Conservation (phyloP, 2,329 filamentous ascomycete genomes). For the Trichoderma sp. region DNA sequence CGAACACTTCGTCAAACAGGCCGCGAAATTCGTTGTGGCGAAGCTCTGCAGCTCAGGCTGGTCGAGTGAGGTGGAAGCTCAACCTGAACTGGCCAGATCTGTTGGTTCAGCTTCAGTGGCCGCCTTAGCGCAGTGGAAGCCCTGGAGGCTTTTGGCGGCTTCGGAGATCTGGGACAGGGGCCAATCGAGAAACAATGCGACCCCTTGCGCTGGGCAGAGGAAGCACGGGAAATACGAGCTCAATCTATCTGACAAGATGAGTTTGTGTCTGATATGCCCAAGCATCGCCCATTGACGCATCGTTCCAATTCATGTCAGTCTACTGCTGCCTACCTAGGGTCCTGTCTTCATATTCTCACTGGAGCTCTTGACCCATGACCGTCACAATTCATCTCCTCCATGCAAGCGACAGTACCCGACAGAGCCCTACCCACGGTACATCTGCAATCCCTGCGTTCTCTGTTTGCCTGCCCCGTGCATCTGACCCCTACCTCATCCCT, state of each 20-base stretch:
- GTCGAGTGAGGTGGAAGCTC: constrained; percentile 3
- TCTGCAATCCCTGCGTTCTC: neutral
- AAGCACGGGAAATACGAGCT: no score
- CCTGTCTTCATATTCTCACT: no score
- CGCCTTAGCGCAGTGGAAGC: neutral
- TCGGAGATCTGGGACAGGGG: constrained; percentile 27
- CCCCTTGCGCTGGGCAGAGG: neutral
- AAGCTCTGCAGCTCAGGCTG: constrained; percentile 10
- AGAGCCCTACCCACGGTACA: neutral
- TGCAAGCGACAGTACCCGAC: neutral
- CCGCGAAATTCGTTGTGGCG: constrained; percentile 34
- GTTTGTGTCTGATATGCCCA: no score
- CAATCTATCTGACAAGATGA: no score
- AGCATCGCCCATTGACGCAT: no score
- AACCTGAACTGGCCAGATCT: constrained; percentile 28
- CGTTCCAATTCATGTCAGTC: no score
- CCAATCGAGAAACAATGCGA: constrained; percentile 21
- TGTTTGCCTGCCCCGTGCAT: neutral
- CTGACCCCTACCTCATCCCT: neutral
- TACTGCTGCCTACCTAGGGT: no score
- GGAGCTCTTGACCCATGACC: neutral
- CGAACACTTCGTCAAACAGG: constrained; percentile 24
- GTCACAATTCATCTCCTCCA: neutral
- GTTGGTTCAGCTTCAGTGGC: constrained; percentile 14
- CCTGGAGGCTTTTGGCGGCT: constrained; percentile 9